Base-by-base conservation (phyloP, 768 basidiomycete species). In the Trametes maxima region DNA sequence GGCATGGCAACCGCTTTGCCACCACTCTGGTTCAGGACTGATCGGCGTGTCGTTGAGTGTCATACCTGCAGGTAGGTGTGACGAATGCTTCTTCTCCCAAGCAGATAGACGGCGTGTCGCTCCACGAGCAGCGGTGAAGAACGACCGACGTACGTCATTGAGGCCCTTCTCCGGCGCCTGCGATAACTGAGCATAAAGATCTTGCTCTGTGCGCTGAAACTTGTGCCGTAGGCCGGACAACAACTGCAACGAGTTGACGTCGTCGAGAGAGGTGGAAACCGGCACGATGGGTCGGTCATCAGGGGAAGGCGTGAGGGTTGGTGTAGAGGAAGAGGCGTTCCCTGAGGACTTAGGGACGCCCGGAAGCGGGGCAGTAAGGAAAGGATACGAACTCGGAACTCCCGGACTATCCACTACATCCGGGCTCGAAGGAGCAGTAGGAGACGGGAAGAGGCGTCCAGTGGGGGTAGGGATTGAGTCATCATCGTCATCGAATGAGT, bases 1-100 rank as follows among this genome's bases (percentile, higher is more conserved):
- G 35, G 81, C 83, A 75, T 91, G 86, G 68, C 78, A 85, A 10
- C 79, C 80, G 19, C 73, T 74, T 16, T 68, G 72, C 87, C 87
- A 90, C 89, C 89, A 92, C 35, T 78, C 81, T 1, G 88, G 88
- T 58, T 86, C 83, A 13, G 54, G 48, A 0, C 36, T 48, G 16
- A 59, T 48, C 3, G 57, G 62, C 37, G 63, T 40, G 13, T 60
- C 37, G 17, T 42, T 33, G 21, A 25, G 17, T 6, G n/a, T 69
- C 65, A 11, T 69, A 70, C 22, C 68, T 62, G 54, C 63, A 42
- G 53, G 68, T 19, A 59, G 53, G 13, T 76, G 60, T 66, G 74
- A 65, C n/a, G 84, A 65, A 72, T 89, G 86, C 68, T 89, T 89
- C 69, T 72, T 75, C 73, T 87, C 81, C 88, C 88, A 90, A 0